Evolutionary conservation across 1,284 basidiomycete genomes (phyloP), one percentile per base, ranked within the genome.

Genomic region (Phenoliferia sp.): DNA sequence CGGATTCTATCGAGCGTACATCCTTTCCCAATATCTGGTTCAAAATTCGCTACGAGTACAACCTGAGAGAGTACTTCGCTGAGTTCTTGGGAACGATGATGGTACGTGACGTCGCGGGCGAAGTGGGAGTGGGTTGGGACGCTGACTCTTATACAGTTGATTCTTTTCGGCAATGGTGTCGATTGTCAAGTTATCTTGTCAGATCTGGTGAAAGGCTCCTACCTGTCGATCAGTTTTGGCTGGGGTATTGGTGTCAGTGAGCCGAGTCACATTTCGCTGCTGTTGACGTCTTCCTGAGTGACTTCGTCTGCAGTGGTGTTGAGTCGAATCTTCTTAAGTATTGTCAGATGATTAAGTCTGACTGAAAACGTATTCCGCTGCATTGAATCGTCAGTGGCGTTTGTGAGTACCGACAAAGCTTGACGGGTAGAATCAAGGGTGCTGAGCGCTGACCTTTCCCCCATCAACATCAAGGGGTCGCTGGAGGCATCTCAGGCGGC

Each of bases 81-180:
- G 74, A 75, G 60, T 73, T 75, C 52, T 62, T 75, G 9, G 74
- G n/a, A 17, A 67, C 71, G 6, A 66, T 74, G 22, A 36, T 73
- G 2, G 55, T 70, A 5, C 65, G 74, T 31, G 74, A 71, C 5
- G 33, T 66, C 19, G 69, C 68, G 12, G n/a, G n/a, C 10, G n/a
- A 56, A 17, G 19, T 26, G 50, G 10, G 50, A 12, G 50, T n/a
- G n/a, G n/a, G n/a, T 54, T 54, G 22, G 50, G 15, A 16, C 50
- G 10, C 50, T 9, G 10, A 16, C 10, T 9, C 10, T 54, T 12
- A n/a, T 9, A 9, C 50, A 54, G 15, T n/a, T 16, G n/a, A 54
- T 54, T 9, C 22, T 9, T 9, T 16, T 12, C 22, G 10, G 50
- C 22, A 12, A 12, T 54, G n/a, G 15, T 28, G 15, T 54, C 19